phyloP scores from a whole-genome alignment of 805 yeast species.

The Barnettozyma pratensis region DNA sequence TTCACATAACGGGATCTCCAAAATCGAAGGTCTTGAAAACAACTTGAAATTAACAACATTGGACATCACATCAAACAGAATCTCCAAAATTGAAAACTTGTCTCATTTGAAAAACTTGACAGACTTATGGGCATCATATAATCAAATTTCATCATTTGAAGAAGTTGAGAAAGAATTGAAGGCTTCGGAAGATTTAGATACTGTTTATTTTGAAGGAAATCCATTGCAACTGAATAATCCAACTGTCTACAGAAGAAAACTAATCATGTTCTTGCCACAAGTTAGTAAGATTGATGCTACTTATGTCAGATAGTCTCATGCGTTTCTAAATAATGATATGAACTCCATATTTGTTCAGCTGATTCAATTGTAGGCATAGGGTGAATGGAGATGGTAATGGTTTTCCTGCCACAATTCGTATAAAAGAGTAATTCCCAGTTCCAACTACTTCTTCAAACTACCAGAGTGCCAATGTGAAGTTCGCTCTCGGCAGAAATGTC shows the following conservation, averaged over 20 bases:
- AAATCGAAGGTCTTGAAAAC: slow-evolving; percentile 73
- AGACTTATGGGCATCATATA: slow-evolving; percentile 91
- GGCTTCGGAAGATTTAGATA: slow-evolving; percentile 59
- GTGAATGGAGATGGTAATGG: no score
- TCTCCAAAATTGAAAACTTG: slow-evolving; percentile 57
- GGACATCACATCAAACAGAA: slow-evolving; percentile 76
- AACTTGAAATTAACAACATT: slow-evolving; percentile 62
- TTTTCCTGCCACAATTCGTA: no score
- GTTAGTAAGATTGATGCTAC: slow-evolving; percentile 89
- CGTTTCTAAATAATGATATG: neutral
- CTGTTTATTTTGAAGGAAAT: slow-evolving; percentile 91
- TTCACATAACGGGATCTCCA: slow-evolving; percentile 74
- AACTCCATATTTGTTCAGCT: no score
- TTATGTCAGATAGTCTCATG: slow-evolving; percentile 36
- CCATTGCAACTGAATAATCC: slow-evolving; percentile 72
- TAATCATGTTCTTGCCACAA: slow-evolving; percentile 63
- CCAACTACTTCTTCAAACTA: no score
- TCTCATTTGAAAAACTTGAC: slow-evolving; percentile 66
- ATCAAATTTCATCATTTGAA: slow-evolving; percentile 61
- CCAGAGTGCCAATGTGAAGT: no score
- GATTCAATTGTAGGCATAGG: neutral
- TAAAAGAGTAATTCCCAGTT: no score
- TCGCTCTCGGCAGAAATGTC: no score
- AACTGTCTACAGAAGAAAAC: slow-evolving; percentile 82
- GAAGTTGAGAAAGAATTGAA: slow-evolving; percentile 65